Evolutionary conservation across 2,329 filamentous ascomycete species (phyloP).

Genomic region (Penicillium sp.): DNA sequence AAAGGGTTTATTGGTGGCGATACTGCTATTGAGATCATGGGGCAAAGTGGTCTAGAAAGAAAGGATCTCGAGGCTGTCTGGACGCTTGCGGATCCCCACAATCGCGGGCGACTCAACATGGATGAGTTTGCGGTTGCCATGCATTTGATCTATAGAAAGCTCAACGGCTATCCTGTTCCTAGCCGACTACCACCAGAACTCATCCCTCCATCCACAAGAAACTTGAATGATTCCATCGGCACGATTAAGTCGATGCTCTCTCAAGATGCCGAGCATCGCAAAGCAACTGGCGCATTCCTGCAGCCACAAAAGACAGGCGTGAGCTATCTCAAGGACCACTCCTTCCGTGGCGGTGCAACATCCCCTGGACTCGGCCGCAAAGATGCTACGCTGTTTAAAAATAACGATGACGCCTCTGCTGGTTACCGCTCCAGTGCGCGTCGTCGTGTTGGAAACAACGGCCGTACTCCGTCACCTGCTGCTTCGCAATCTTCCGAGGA

Average conservation of each 20-base stretch:
- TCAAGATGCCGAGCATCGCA: conserved; percentile 86
- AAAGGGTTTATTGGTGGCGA: conserved; percentile 92
- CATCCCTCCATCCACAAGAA: conserved; percentile 90
- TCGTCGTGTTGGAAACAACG: conserved; percentile 74
- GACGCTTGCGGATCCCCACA: conserved; percentile 92
- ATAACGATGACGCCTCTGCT: conserved; percentile 83
- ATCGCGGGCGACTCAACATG: conserved; percentile 90
- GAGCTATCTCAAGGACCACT: conserved; percentile 95
- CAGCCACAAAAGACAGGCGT: conserved; percentile 97
- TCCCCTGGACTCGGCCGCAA: conserved; percentile 71
- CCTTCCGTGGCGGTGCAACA: conserved; percentile 72
- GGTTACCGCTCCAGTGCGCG: conserved; percentile 94
- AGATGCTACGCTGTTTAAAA: conserved; percentile 95
- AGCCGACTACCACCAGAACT: conserved; percentile 87
- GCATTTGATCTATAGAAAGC: conserved; percentile 97
- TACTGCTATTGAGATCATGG: conserved; percentile 95
- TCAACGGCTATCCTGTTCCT: conserved; percentile 94
- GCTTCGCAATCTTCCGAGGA: conserved; percentile 72
- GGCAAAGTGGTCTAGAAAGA: conserved; percentile 92
- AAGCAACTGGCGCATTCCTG: conserved; percentile 85
- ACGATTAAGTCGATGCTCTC: conserved; percentile 88
- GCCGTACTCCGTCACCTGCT: conserved; percentile 77
- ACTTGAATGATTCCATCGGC: conserved; percentile 90
- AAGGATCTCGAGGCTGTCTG: conserved; percentile 88
- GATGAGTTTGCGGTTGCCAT: conserved; percentile 98